phyloP scores from a whole-genome alignment of 208 protist species.

The Endotrypanum monterogeii region DNA sequence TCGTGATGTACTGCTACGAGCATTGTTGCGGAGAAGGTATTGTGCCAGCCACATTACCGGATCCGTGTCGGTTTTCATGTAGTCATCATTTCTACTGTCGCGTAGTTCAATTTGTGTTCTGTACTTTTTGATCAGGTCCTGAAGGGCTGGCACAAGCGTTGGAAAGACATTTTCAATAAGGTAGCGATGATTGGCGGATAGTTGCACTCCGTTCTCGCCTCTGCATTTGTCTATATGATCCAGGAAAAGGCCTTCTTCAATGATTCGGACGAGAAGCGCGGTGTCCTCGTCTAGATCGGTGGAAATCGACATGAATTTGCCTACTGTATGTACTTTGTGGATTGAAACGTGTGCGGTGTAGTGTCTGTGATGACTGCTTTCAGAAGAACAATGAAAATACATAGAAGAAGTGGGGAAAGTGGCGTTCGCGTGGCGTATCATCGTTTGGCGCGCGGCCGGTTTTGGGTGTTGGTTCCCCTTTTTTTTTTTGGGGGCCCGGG shows the following conservation, averaged over 20 bases:
- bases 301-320: neutral
- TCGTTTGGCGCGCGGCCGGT: neutral
- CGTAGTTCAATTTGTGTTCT: conserved; percentile 4
- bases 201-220: conserved; percentile 3
- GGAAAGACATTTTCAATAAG: conserved; percentile 75
- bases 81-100: conserved; percentile 18
- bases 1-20: conserved; percentile 34
- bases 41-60: conserved; percentile 78
- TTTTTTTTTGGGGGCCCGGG: no score
- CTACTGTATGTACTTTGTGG: neutral
- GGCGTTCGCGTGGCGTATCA: neutral
- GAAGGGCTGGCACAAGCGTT: conserved; percentile 69
- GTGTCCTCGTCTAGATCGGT: neutral
- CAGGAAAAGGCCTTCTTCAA: conserved; percentile 77
- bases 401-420: no score
- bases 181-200: conserved; percentile 45
- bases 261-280: conserved; percentile 39
- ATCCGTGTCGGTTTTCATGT: conserved; percentile 32
- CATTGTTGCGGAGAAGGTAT: conserved; percentile 80
- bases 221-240: conserved; percentile 32
- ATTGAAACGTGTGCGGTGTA: neutral
- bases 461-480: neutral
- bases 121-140: conserved; percentile 50
- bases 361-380: neutral
- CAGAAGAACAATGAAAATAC: neutral